Evolutionary conservation across 1,284 basidiomycete genomes (phyloP), one percentile per base, ranked within the genome.

Genomic region (Boletus calvinii): DNA sequence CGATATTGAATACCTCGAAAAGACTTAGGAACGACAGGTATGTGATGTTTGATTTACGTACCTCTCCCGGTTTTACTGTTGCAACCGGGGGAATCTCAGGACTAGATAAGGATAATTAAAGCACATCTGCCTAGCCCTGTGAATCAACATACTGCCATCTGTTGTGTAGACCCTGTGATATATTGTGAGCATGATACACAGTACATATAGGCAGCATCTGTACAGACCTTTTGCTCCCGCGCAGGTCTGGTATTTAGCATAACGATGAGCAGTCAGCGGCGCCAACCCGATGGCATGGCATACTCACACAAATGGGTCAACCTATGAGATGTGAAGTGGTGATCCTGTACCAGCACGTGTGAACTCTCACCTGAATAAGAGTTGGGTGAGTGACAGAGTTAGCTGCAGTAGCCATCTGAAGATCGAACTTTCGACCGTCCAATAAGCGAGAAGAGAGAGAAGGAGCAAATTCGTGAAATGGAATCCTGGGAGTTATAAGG

Each of bases 21-120:
- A 26, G 15, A 2, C 17, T 60, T 12, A 58, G 48, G 12, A 40
- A 22, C 24, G 12, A 48, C n/a, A 32, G 4, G 18, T 22, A 15
- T 37, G 20, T 10, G 2, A 51, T 31, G n/a, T 34, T 13, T 30
- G 39, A 31, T 18, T 37, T 40, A 54, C 64, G 47, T 50, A 78
- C 83, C 59, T 85, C 73, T 51, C 85, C 85, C 4, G 84, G 84
- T 60, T 85, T 84, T 10, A 87, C 85, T 0, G 80, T 81, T 2
- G 72, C 80, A 46, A 80, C 67, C 0, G 84, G 66, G n/a, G 85
- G 85, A 46, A 87, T 87, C 58, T 86, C 85, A 0, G 84, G 85
- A 60, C 84, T 87, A 49, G 44, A 39, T 26, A 41, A 43, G 34
- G 13, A 53, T 36, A 41, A 30, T 48, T 31, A 30, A 39, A 24